Evolutionary conservation across 2,329 filamentous ascomycete species (phyloP).

Genomic region (Paecilomyces formosus): DNA sequence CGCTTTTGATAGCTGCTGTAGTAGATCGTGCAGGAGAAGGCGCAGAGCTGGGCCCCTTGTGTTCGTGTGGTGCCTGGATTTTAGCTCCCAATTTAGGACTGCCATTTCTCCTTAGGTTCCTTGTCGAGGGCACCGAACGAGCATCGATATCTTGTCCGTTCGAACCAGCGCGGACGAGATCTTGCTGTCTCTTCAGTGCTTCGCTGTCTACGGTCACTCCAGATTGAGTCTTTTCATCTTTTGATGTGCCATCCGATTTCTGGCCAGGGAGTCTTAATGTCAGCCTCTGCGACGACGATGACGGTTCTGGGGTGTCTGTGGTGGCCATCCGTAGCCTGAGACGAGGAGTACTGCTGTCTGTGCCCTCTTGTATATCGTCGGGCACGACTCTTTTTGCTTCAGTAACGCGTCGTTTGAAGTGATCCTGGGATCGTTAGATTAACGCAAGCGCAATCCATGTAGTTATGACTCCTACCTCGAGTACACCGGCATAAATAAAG

Average conservation of each 20-base stretch:
- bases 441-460: neutral
- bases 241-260: conserved; percentile 41
- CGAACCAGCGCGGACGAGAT: conserved; percentile 44
- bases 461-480: conserved; percentile 56
- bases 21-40: conserved; percentile 22
- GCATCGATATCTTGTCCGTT: conserved; percentile 13
- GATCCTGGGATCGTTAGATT: conserved; percentile 43
- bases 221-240: conserved; percentile 31
- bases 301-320: conserved; percentile 30
- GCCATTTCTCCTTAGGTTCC: conserved; percentile 30
- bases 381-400: conserved; percentile 65
- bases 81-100: conserved; percentile 17
- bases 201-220: conserved; percentile 49
- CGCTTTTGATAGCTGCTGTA: conserved; percentile 29
- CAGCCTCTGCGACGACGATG: conserved; percentile 51
- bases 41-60: conserved; percentile 16
- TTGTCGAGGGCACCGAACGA: conserved; percentile 13
- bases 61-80: conserved; percentile 7
- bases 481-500: conserved; percentile 64
- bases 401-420: conserved; percentile 61
- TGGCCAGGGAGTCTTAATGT: conserved; percentile 63
- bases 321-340: conserved; percentile 69
- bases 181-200: conserved; percentile 46
- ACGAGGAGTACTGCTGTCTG: conserved; percentile 52
- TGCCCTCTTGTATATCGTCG: conserved; percentile 48